Evolutionary conservation across 495 filamentous ascomycete genomes (phyloP).

Genomic region (Darksidea phi): DNA sequence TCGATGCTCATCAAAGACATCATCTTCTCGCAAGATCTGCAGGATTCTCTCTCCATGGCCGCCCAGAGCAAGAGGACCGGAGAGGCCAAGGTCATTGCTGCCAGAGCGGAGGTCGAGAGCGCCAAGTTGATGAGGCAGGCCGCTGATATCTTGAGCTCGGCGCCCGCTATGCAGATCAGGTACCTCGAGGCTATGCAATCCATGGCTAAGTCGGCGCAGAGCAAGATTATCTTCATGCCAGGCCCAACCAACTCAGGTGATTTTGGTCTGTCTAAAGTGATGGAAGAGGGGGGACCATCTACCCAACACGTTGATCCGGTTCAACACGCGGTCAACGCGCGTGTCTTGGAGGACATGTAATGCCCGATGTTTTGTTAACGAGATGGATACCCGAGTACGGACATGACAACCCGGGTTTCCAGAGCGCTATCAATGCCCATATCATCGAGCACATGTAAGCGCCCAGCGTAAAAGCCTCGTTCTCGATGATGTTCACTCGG

Average conservation of each 20-base stretch:
- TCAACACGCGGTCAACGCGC: no score
- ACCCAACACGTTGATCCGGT: no score
- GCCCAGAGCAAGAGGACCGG: constrained; percentile 98
- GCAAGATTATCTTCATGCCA: constrained; percentile 96
- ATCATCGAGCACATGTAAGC: constrained; percentile 83
- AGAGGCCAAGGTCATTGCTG: constrained; percentile 96
- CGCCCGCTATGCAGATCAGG: constrained; percentile 95
- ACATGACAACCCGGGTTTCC: constrained; percentile 60
- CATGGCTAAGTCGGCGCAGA: constrained; percentile 94
- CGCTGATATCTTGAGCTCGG: constrained; percentile 88
- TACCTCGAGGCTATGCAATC: constrained; percentile 98
- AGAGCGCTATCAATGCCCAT: constrained; percentile 78
- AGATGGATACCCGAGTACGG: constrained; percentile 55
- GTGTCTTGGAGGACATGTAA: no score
- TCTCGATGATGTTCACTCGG: no score
- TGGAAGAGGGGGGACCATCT: no score
- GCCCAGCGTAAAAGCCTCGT: not conserved
- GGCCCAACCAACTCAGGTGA: no score
- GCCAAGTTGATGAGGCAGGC: constrained; percentile 98
- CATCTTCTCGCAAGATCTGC: constrained; percentile 92
- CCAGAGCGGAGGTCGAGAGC: constrained; percentile 92
- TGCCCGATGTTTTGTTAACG: no score
- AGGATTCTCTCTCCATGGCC: constrained; percentile 99
- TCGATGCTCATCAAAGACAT: constrained; percentile 99
- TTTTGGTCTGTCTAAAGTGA: no score